Conservation (phyloP, 495 filamentous ascomycete genomes). For the Penicillium bialowiezense region DNA sequence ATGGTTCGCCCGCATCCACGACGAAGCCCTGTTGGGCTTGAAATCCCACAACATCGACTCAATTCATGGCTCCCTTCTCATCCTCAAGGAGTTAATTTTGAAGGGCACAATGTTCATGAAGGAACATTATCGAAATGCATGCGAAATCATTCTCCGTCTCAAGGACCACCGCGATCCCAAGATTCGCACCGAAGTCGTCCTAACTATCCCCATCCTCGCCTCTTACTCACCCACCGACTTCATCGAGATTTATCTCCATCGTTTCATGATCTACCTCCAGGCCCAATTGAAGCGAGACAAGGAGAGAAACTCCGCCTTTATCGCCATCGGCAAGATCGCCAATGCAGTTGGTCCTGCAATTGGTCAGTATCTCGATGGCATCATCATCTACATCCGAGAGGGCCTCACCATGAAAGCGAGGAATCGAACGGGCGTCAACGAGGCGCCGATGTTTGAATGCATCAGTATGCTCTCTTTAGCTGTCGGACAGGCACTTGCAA, state of each 20-base stretch:
- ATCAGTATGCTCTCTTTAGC: constrained; percentile 94
- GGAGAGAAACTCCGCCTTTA: constrained; percentile 87
- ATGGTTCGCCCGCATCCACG: constrained; percentile 84
- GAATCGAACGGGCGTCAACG: constrained; percentile 66
- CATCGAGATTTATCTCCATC: constrained; percentile 75
- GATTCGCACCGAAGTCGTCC: constrained; percentile 82
- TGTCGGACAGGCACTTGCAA: constrained; percentile 93
- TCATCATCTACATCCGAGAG: constrained; percentile 87
- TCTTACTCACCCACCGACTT: constrained; percentile 89
- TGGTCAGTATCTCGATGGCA: constrained; percentile 90
- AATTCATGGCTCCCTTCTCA: constrained; percentile 87
- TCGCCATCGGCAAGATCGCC: constrained; percentile 94
- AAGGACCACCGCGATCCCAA: constrained; percentile 87
- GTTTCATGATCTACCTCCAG: constrained; percentile 95
- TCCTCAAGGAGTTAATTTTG: constrained; percentile 83
- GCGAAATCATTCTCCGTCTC: constrained; percentile 84
- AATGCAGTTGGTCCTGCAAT: constrained; percentile 91
- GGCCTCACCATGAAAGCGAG: constrained; percentile 81
- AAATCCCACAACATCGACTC: constrained; percentile 75
- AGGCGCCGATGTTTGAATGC: constrained; percentile 94
- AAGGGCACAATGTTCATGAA: constrained; percentile 99
- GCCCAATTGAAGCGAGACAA: constrained; percentile 93
- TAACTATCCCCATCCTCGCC: constrained; percentile 88
- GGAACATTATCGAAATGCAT: constrained; percentile 78
- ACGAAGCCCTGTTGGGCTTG: constrained; percentile 76